Base-by-base conservation (phyloP, 495 filamentous ascomycete species). In the Lasiosphaeria ovina region DNA sequence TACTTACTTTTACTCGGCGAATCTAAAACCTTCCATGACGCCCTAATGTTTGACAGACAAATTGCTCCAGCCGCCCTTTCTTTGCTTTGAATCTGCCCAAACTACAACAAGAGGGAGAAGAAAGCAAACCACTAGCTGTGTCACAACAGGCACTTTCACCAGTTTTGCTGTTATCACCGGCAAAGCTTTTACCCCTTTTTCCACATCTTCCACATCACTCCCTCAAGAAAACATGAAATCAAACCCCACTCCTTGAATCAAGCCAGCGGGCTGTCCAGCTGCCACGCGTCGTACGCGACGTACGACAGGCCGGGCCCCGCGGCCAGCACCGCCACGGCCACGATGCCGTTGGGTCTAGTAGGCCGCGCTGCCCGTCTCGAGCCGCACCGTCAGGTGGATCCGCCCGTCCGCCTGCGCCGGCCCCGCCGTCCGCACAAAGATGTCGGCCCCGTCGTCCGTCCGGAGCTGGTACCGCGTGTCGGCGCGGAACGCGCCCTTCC, bases 311-410 rank as follows among this genome's bases (percentile, higher is more conserved):
- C 64, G 12, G 4, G 36, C 3, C 55, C 67, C 0, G 55, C 3
- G 34, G 24, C 64, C 56, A 71, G 9, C 0, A 71, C 48, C 0
- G 67, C 69, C 11, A 71, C 67, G 0, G 62, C 69, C 5, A 71
- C 58, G 8, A 69, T 57, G 24, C 67, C 60, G 57, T 71, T 71
- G n/a, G n/a, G n/a, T n/a, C n/a, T 64, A 67, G 31, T 72, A 72
- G 51, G 62, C 58, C 8, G 17, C 38, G 35, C 62, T 66, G 5
- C 68, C 66, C 24, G 70, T 70, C 66, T 72, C 68, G 12, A 70
- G 70, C 3, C 44, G 14, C 1, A 70, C 38, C 6, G 60, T 54
- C 9, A 72, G 58, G 33, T 72, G 70, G n/a, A 70, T 10, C 4
- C 36, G 10, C 0, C 70, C 70, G 49, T 69, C 64, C 3, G 62